Evolutionary conservation across 371 early-diverging fungal genomes (phyloP), one percentile per base, ranked within the genome.

Genomic region (Mortierella sp.): DNA sequence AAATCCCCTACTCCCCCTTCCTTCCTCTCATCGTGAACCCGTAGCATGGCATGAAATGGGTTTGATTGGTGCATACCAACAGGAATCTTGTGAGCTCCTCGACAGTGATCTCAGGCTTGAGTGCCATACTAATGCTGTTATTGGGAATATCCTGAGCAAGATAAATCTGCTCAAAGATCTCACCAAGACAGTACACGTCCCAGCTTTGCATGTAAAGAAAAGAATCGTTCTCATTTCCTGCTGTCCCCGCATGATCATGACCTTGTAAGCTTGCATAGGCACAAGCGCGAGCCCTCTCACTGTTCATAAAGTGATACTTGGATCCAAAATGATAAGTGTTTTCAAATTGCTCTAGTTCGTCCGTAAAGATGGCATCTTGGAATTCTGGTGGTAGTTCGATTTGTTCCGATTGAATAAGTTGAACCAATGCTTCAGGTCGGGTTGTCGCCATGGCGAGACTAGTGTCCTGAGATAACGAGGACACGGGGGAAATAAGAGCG

Each of bases 301-400:
- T 62, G 29, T 84, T 74, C 68, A 84, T 71, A 25, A 74, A 82
- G 9, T 84, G 80, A 57, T 90, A 88, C 52, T 87, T 85, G 2
- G 83, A 81, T 16, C 87, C 76, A 81, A 90, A 90, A 4, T 69
- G 73, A 43, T 83, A 75, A 1, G 88, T 82, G 30, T 84, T 83
- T 68, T 90, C 90, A 68, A 85, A 89, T 53, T 86, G 86, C 2
- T 73, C 79, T n/a, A 90, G 64, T 44, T 88, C 85, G 23, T 90
- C 89, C 11, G 80, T 83, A 68, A 90, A 90, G 19, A 81, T 66
- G 7, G 83, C 74, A 9, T 86, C 86, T 1, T 70, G 52, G 7
- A 87, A 64, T 15, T 83, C 81, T 5, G 57, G 57, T 0, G 89
- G 83, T 26, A 90, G 67, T 0, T 85, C 84, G 23, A 90, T 88